These are phyloP conservation scores for Haberlea rhodopensis DNA, from an alignment of 257 asterid genomes.

Conservation along the genomic window DNA sequence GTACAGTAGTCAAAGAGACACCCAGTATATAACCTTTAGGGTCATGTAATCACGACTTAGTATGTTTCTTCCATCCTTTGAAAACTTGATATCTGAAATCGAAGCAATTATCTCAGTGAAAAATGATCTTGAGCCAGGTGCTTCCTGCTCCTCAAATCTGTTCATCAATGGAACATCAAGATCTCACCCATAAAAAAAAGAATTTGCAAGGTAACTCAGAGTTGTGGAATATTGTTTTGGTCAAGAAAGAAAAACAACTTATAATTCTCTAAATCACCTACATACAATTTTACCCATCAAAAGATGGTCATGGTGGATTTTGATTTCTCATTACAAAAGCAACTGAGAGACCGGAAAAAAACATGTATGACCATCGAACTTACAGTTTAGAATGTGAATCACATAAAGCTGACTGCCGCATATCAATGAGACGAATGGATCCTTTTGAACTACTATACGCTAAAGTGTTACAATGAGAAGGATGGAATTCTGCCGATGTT, in stretches of 20 bases:
- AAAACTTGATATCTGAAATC: slow-evolving; percentile 79
- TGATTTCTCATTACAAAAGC: slow-evolving; percentile 10
- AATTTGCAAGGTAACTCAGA: slow-evolving; percentile 8
- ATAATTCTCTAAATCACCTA: slow-evolving; percentile 17
- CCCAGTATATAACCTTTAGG: slow-evolving; percentile 56
- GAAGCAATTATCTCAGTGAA: slow-evolving; percentile 91
- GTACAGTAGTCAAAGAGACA: neutral
- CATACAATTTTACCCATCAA: slow-evolving; percentile 9
- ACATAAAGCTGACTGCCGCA: slow-evolving; percentile 64
- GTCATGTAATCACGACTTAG: slow-evolving; percentile 92
- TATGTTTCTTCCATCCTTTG: slow-evolving; percentile 72
- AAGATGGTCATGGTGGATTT: slow-evolving; percentile 1
- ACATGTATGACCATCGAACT: slow-evolving; percentile 27
- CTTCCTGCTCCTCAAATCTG: slow-evolving; percentile 88
- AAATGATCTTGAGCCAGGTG: slow-evolving; percentile 89
- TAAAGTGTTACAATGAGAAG: neutral
- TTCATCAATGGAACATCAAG: slow-evolving; percentile 27
- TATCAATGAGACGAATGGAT: slow-evolving; percentile 12
- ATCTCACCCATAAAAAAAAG: slow-evolving; percentile 21
- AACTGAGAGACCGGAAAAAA: slow-evolving; percentile 20
- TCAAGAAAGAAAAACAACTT: slow-evolving; percentile 1
- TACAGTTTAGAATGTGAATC: slow-evolving; percentile 95
- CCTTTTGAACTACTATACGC: slow-evolving; percentile 12
- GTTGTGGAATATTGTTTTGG: slow-evolving; percentile 16
- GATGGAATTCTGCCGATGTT: slow-evolving; percentile 15